Evolutionary conservation across 768 basidiomycete species (phyloP).

Genomic region (Candolleomyces aberdarensis): DNA sequence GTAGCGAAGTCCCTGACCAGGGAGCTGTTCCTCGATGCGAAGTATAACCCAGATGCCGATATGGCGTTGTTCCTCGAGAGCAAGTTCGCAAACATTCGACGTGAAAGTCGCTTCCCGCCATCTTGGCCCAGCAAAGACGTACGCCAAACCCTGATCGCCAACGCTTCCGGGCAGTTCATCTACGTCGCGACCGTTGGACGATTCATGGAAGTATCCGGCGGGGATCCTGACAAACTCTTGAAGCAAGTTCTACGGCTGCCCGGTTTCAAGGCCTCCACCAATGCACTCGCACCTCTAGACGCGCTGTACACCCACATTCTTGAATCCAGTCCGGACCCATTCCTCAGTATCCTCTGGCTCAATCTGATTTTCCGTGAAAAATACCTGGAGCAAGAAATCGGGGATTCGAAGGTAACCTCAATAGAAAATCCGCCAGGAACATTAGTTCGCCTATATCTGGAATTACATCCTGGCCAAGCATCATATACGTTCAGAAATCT

Average conservation of each 20-base stretch:
- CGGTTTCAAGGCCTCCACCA: neutral
- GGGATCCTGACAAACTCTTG: too few relatives aligned
- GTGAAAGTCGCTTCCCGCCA: neutral
- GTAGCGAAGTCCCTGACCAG: neutral
- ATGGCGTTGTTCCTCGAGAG: neutral
- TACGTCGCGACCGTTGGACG: constrained; percentile 13
- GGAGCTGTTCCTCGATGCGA: constrained; percentile 1
- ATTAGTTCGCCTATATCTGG: neutral
- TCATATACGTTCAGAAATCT: neutral
- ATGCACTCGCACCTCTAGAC: neutral
- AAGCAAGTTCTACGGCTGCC: too few relatives aligned
- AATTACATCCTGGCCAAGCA: neutral
- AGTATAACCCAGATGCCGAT: constrained; percentile 1
- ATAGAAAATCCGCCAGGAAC: neutral
- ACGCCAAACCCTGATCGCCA: neutral
- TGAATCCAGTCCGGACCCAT: neutral
- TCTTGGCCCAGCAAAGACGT: neutral
- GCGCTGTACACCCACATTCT: neutral
- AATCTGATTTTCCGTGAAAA: neutral
- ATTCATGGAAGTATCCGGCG: neutral
- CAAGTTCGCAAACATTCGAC: neutral
- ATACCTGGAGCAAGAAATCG: neutral
- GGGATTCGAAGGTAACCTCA: neutral
- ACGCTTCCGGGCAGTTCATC: constrained; percentile 15
- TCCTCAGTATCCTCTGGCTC: neutral